Base-by-base conservation (phyloP, 352 stramenopile species). In the Thalassiosira hispida region DNA sequence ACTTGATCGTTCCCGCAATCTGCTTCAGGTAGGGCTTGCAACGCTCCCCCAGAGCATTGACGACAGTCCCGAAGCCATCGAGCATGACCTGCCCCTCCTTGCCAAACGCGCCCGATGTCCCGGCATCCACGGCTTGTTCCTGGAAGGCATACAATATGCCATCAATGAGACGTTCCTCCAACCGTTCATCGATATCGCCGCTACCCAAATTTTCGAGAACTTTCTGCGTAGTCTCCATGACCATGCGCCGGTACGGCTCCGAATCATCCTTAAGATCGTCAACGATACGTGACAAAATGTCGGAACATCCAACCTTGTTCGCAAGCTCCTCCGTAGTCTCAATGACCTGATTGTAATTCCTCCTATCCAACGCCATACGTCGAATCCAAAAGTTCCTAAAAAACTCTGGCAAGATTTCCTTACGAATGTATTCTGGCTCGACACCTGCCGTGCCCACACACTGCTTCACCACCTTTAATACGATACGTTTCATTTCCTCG, bases 241-340 rank as follows among this genome's bases (percentile, higher is more conserved):
- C 97, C 97, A 99, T 99, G 29, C 96, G 94, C 53, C 98, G 93
- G 79, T 99, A 99, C 6, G 97, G 96, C 83, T 99, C 98, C 35
- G 95, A 98, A 77, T 99, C 97, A 90, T 99, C 98, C 89, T 99
- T 99, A 3, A 99, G 89, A 77, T 99, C 97, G 79, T 99, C 97
- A 2, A 99, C 97, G 46, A 99, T 96, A 16, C 97, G 95, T 1
- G 86, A 91, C 35, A 99, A 94, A 71, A 99, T 98, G 68, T 99
- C 97, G n/a, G 95, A 97, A 29, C 95, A 97, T n/a, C 97, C 98
- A n/a, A 99, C 96, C 80, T 99, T 99, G 82, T 98, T 99, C 1
- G 97, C 97, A 38, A 94, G 73, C 73, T 99, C 97, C 42, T 99
- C 97, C 0, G 98, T 99, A 27, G 97, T 99, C 67, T 99, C 97